A percentile compares a stretch with the other conserved stretches of the same genome.
phyloP scores from a whole-genome alignment of 108 stramenopile genomes.

The Aurantiochytrium sp. region DNA sequence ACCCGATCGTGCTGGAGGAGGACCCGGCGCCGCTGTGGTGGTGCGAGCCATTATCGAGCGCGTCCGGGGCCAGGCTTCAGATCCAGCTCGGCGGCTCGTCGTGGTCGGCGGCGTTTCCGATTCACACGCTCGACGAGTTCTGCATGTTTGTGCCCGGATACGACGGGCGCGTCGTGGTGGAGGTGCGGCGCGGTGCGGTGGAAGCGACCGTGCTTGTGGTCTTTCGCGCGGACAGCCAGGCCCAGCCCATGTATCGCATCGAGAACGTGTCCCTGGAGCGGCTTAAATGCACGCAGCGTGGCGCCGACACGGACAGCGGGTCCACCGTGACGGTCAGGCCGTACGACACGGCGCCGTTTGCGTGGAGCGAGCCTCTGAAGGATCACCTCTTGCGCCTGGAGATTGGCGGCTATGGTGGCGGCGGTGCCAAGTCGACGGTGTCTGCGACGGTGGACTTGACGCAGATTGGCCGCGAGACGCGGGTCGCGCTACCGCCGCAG shows the following conservation, averaged over 20 bases:
- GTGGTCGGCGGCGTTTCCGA: neutral
- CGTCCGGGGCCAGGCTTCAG: neutral
- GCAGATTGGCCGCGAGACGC: constrained; percentile 1
- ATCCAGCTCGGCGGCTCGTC: neutral
- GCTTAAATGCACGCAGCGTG: neutral
- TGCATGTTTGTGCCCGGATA: neutral
- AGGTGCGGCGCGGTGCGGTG: neutral
- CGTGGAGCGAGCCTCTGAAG: neutral
- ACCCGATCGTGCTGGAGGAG: neutral
- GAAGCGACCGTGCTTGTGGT: neutral
- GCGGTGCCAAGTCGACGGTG: neutral
- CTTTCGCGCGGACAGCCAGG: neutral
- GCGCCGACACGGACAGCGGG: no score
- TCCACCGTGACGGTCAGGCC: no score
- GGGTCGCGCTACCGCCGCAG: neutral
- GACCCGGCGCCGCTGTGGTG: neutral
- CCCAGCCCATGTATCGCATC: constrained; percentile 11
- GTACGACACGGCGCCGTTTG: neutral
- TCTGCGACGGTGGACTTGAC: neutral
- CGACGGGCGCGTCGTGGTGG: neutral
- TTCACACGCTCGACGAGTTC: neutral
- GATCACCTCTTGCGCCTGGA: neutral
- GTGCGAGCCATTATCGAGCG: neutral
- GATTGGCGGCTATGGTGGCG: neutral
- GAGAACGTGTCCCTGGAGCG: neutral